These are phyloP conservation scores for Aspergillus pseudonomiae DNA, from an alignment of 2,329 filamentous ascomycete species.

Conservation along the genomic window DNA sequence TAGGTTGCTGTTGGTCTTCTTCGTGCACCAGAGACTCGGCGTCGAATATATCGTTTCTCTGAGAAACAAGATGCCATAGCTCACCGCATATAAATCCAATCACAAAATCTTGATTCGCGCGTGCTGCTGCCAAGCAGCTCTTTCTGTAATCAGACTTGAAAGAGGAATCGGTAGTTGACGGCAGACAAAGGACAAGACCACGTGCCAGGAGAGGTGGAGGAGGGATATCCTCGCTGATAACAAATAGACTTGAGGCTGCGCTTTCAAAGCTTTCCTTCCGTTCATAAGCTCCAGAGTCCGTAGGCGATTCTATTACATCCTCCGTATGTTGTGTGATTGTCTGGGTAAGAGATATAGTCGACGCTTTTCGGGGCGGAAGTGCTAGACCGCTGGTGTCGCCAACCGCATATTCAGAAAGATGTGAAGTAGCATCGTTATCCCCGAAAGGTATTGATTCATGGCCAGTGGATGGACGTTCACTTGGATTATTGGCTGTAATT, in stretches of 20 bases:
- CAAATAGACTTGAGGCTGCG: constrained; percentile 17
- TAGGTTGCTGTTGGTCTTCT: constrained; percentile 20
- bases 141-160: constrained; percentile 39
- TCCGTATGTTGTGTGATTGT: constrained; percentile 43
- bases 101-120: constrained; percentile 45
- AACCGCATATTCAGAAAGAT: constrained; percentile 27
- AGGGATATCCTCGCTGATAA: constrained; percentile 29
- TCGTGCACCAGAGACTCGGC: constrained; percentile 20
- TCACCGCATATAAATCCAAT: constrained; percentile 41
- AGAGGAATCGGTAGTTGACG: constrained; percentile 32
- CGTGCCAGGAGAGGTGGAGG: constrained; percentile 40
- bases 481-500: constrained; percentile 34
- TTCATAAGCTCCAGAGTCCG: constrained; percentile 16
- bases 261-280: constrained; percentile 13
- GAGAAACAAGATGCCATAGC: constrained; percentile 38
- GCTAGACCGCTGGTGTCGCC: constrained; percentile 22
- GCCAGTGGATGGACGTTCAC: constrained; percentile 18
- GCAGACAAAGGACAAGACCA: constrained; percentile 41
- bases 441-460: constrained; percentile 16
- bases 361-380: constrained; percentile 38
- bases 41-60: constrained; percentile 32
- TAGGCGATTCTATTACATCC: constrained; percentile 24
- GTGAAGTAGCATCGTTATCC: constrained; percentile 18
- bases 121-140: constrained; percentile 41
- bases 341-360: constrained; percentile 47